These are phyloP conservation scores for Strobilomyces confusus DNA, from an alignment of 768 basidiomycete genomes.

Conservation along the genomic window DNA sequence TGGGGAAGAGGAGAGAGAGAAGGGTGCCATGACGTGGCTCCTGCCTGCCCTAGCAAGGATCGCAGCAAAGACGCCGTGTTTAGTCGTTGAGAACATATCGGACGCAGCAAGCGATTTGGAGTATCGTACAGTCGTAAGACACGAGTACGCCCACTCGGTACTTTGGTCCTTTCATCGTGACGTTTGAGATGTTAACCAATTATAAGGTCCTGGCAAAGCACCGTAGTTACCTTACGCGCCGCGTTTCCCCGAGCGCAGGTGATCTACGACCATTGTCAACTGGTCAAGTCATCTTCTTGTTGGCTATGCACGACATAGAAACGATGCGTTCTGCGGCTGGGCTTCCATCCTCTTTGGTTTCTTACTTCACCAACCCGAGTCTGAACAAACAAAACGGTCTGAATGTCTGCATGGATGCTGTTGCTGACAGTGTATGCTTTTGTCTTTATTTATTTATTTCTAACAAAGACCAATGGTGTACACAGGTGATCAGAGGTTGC, in stretches of 20 bases:
- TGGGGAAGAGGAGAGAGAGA: conserved; percentile 41
- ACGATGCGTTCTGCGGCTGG: conserved; percentile 78
- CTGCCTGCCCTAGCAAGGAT: conserved; percentile 72
- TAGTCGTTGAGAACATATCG: conserved; percentile 77
- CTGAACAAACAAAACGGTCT: conserved; percentile 70
- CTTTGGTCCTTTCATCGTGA: neutral
- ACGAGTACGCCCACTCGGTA: conserved; percentile 78
- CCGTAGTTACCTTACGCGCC: conserved; percentile 55
- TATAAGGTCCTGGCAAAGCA: conserved; percentile 68
- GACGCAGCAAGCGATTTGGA: conserved; percentile 88
- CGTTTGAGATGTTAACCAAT: neutral
- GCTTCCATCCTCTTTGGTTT: conserved; percentile 73
- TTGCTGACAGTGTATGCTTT: conserved; percentile 71
- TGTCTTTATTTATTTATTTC: neutral
- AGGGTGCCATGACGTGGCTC: conserved; percentile 74
- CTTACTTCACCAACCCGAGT: conserved; percentile 85
- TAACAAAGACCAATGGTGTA: neutral
- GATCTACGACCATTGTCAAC: conserved; percentile 74
- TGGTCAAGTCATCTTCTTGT: conserved; percentile 81
- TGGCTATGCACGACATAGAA: conserved; percentile 86
- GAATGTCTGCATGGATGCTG: conserved; percentile 74
- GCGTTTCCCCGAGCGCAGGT: conserved; percentile 59
- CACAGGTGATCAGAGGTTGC: conserved; percentile 75
- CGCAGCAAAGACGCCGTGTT: conserved; percentile 79
- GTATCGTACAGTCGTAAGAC: conserved; percentile 86